Conservation (phyloP, 1,284 basidiomycete genomes). For the Heterobasidion irregulare region DNA sequence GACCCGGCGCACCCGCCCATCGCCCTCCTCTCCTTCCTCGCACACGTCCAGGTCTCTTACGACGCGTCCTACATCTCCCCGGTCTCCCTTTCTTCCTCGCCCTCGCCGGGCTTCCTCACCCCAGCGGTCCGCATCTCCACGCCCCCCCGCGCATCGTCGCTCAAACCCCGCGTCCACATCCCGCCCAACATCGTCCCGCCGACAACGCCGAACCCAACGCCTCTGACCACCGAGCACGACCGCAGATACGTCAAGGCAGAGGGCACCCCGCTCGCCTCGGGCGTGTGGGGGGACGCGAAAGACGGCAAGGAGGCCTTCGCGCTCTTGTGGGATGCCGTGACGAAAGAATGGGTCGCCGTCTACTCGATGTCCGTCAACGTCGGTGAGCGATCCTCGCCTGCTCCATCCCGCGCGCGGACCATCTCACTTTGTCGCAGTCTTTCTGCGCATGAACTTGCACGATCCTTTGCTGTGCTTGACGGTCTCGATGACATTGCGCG, state of each 20-base stretch:
- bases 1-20: slow-evolving; percentile 40
- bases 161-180: slow-evolving; percentile 8
- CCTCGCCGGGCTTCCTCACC: slow-evolving; percentile 12
- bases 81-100: slow-evolving; percentile 15
- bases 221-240: slow-evolving; percentile 59
- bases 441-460: slow-evolving; percentile 57
- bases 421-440: slow-evolving; percentile 36
- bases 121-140: background rate
- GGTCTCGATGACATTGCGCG: slow-evolving; percentile 70
- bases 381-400: slow-evolving; percentile 41
- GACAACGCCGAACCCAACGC: slow-evolving; percentile 68
- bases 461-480: slow-evolving; percentile 80
- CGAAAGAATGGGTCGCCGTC: slow-evolving; percentile 63
- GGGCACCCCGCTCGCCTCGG: slow-evolving; percentile 62
- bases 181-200: slow-evolving; percentile 51
- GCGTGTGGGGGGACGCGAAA: slow-evolving; percentile 65
- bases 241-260: slow-evolving; percentile 68
- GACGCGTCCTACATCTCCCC: slow-evolving; percentile 67
- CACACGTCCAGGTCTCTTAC: slow-evolving; percentile 68
- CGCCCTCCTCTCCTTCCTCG: slow-evolving; percentile 53
- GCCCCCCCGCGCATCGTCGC: slow-evolving; percentile 25
- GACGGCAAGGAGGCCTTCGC: slow-evolving; percentile 44
- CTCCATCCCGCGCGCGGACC: background rate
- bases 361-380: slow-evolving; percentile 70
- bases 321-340: slow-evolving; percentile 51